phyloP scores from a whole-genome alignment of 2,329 filamentous ascomycete species.

The Penicillium sp. region DNA sequence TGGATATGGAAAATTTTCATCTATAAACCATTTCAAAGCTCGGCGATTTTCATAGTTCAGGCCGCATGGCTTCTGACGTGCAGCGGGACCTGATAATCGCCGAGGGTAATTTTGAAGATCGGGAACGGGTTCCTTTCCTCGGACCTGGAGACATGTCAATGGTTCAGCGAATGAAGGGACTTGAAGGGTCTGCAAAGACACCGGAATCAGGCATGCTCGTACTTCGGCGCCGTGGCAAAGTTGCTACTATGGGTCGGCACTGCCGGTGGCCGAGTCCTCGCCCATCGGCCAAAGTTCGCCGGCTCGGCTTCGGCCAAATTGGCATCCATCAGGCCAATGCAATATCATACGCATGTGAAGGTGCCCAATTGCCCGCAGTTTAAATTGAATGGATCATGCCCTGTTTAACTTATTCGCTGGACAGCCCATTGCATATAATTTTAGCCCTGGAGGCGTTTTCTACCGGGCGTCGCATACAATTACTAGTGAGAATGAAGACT shows the following conservation, averaged over 20 bases:
- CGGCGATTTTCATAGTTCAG: constrained; percentile 2
- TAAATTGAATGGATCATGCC: neutral
- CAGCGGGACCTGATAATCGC: neutral
- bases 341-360: constrained; percentile 6
- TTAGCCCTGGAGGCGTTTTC: too few species aligned
- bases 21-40: neutral
- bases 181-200: neutral
- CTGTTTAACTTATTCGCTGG: neutral
- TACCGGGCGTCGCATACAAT: too few species aligned
- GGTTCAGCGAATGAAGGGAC: neutral
- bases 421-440: too few species aligned
- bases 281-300: constrained; percentile 2
- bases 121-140: neutral
- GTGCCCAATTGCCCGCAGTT: neutral
- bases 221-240: neutral
- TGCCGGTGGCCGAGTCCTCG: neutral
- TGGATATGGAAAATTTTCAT: neutral
- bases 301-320: neutral
- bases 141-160: neutral
- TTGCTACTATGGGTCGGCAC: neutral
- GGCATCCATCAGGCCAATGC: neutral
- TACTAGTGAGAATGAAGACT: too few species aligned
- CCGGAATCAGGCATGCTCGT: neutral
- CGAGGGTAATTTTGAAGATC: neutral
- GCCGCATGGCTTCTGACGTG: neutral